Evolutionary conservation across 805 yeast species (phyloP), one percentile per base, ranked within the genome.

Genomic region (Vanderwaltozyma polyspora): DNA sequence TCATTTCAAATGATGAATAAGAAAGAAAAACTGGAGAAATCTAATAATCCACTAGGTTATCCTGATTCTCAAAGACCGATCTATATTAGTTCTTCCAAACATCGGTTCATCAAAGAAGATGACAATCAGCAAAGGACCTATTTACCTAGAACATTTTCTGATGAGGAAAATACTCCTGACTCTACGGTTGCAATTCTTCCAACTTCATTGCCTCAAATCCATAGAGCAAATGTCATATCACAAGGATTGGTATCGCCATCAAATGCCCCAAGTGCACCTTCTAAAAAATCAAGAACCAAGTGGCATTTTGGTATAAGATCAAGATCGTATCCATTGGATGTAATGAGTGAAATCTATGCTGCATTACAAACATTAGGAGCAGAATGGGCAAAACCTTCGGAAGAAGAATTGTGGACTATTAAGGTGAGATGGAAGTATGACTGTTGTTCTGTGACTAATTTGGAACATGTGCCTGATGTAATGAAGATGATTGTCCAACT

Each of bases 231-330:
- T 52, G 89, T 89, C 96, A 68, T 76, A 45, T 79, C 76, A 18
- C 62, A 62, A 35, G 71, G 72, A 2, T 62, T 74, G 7, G 69
- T 75, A 31, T 60, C 71, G 0, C 61, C 64, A 6, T 45, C 66
- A 4, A 63, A 62, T 43, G 61, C 64, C 19, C 65, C 68, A 28
- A 76, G 82, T 10, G 64, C 76, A 16, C 68, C 78, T 18, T 68
- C 79, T 29, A 86, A 89, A 57, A 85, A 84, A 57, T 81, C 89
- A 39, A 89, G 86, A 60, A 84, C 95, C 7, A 76, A 94, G 59
- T 91, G 98, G 98, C 98, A 91, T 65, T 91, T 91, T 55, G 98
- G 98, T 45, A 91, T 91, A 39, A 70, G 98, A 54, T 85, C 95
- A 7, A 70, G 96, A 50, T 85, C 95, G 1, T 91, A 91, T 54